phyloP scores from a whole-genome alignment of 148 eudicot species.

The Silene latifolia region DNA sequence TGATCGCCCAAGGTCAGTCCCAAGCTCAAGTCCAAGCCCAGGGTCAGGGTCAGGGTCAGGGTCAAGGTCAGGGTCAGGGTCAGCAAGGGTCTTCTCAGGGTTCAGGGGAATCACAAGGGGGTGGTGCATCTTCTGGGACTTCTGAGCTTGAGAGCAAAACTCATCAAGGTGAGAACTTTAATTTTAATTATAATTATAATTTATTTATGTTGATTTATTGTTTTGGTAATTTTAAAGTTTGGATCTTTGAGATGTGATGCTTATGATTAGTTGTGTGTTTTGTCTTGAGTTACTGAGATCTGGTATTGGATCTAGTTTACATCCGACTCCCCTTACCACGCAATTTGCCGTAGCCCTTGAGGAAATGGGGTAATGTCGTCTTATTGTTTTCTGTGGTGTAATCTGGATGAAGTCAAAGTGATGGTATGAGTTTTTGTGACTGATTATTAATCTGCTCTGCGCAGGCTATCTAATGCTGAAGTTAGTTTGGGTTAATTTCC shows the following conservation, averaged over 20 bases:
- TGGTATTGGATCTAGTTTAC: too few species aligned
- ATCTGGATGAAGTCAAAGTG: neutral
- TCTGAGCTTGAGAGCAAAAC: constrained; percentile 61
- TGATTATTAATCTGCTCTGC: constrained; percentile 11
- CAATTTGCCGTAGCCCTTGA: neutral
- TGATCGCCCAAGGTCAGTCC: constrained; percentile 20
- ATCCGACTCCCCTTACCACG: too few species aligned
- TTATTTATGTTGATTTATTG: neutral
- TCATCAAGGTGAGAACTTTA: constrained; percentile 46
- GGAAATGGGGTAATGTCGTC: too few species aligned
- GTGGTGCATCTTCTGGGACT: constrained; percentile 55
- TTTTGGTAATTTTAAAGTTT: constrained; percentile 1
- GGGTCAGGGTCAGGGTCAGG: constrained; percentile 9
- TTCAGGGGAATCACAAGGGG: constrained; percentile 70
- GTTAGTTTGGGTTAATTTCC: too few species aligned
- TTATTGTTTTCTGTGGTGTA: too few species aligned
- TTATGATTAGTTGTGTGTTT: neutral
- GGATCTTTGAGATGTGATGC: constrained; percentile 4
- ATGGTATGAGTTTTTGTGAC: too few species aligned
- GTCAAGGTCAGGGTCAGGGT: constrained; percentile 18
- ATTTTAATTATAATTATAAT: neutral
- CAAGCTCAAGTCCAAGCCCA: too few species aligned
- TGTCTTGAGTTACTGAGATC: neutral
- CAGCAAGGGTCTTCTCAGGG: constrained; percentile 46
- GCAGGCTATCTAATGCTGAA: too few species aligned